Evolutionary conservation across 2,329 filamentous ascomycete species (phyloP), one percentile per base, ranked within the genome.

Genomic region (Fusarium incarnatum): DNA sequence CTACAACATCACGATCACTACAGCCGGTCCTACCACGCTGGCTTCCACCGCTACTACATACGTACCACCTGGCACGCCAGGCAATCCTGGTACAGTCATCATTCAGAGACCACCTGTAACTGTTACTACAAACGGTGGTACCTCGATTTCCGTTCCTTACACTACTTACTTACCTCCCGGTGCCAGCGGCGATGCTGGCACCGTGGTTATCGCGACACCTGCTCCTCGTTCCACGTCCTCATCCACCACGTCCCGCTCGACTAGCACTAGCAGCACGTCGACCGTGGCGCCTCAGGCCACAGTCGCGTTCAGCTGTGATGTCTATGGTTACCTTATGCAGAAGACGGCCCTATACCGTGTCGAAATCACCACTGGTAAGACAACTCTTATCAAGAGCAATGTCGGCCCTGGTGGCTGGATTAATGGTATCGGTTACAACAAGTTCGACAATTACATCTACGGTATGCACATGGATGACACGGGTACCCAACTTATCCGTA

Each of bases 341-440:
- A 67, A 70, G 50, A 67, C 66, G 1, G 47, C 65, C 2, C 41
- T 72, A 5, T 72, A 64, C 55, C 61, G 69, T 18, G 69, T 72
- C 13, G 68, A 72, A 12, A 63, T 72, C 20, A 49, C 57, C 5
- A 53, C 50, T 9, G 69, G 69, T 13, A 69, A 63, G 48, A 70
- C 65, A 4, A 72, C 68, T 4, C 65, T 64, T 12, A 70, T 72
- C 52, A 60, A 54, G 22, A 40, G 44, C 9, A 52, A 45, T 22
- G 55, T 72, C 20, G 71, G 72, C 3, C 71, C 61, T 11, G 71
- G 71, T 28, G 72, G 72, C 3, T 67, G 48, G 60, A 71, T 74
- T 32, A 74, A 74, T 20, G 71, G 60, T 42, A 58, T 64, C 16
- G 72, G 72, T 13, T 74, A 72, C 48, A 74, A 74, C 56, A 55